These are phyloP conservation scores for Phalaenopsis equestris DNA, from an alignment of 106 monocot genomes.

Conservation along the genomic window DNA sequence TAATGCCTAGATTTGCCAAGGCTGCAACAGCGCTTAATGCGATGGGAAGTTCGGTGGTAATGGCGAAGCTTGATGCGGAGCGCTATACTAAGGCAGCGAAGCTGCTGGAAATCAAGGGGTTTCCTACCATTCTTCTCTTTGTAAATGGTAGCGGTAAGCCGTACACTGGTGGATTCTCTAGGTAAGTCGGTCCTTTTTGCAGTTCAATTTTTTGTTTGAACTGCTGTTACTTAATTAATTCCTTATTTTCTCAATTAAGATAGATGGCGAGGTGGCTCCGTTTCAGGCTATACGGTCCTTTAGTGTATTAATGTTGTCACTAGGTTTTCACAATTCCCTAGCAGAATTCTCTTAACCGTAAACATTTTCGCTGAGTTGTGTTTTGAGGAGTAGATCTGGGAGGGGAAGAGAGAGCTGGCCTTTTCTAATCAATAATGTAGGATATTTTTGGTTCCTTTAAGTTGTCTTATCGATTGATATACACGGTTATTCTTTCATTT, in stretches of 20 bases:
- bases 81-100: conserved; percentile 64
- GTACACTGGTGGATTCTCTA: conserved; percentile 65
- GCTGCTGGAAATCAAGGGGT: conserved; percentile 62
- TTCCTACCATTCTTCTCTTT: conserved; percentile 74
- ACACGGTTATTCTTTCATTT: too few species aligned
- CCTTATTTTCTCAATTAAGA: background rate
- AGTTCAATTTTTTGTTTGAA: background rate
- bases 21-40: conserved; percentile 57
- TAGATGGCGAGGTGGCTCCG: background rate
- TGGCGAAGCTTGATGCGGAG: conserved; percentile 91
- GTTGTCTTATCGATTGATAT: too few species aligned
- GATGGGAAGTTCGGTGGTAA: conserved; percentile 49
- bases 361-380: background rate
- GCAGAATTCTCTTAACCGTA: background rate
- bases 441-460: too few species aligned
- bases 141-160: conserved; percentile 49
- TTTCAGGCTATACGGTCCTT: background rate
- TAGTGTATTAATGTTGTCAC: background rate
- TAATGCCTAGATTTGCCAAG: conserved; percentile 88
- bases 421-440: too few species aligned
- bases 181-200: conserved; percentile 21
- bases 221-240: background rate
- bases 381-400: background rate
- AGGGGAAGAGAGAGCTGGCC: too few species aligned
- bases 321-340: background rate